Evolutionary conservation across 2,329 filamentous ascomycete genomes (phyloP), one percentile per base, ranked within the genome.

Genomic region (Venturia carpophila): DNA sequence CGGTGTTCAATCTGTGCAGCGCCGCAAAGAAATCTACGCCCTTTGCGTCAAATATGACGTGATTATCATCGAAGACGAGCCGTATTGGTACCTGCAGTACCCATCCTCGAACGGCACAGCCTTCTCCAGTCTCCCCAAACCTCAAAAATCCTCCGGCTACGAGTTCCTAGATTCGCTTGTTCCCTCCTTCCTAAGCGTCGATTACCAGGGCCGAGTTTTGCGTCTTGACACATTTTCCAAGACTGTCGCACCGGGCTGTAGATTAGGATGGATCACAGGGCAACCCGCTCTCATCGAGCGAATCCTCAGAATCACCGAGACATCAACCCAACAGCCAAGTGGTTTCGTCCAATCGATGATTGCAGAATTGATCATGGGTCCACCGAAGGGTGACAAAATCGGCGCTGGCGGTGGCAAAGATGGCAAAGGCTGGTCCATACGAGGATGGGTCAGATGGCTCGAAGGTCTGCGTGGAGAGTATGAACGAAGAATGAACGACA

Each of bases 161-260:
- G 78, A 83, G 1, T 97, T 92, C 77, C 79, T 97, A 65, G 91
- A 96, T 77, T 90, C 87, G 1, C 83, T 97, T 13, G 85, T 88
- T 3, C 92, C 91, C 0, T 94, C 90, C 0, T 96, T 90, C 75
- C 79, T 97, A 55, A 88, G 83, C 67, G 75, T 97, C 65, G 93
- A 97, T 73, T 83, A 84, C 24, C 89, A 96, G 70, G 93, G 93
- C 66, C 88, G 93, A 43, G 92, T 97, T 52, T 83, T 97, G 66
- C 88, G 92, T 60, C 82, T 97, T 3, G 93, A 97, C 75, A 96
- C 92, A 0, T 97, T 97, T 75, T 94, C 90, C 72, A 97, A 97
- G 78, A 95, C 91, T 0, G 84, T 96, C 21, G 92, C 92, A 0
- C 93, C 93, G 0, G 93, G 93, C 1, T 95, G 91, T 72, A 87